These are phyloP conservation scores for Penicillium crystallinum DNA, from an alignment of 495 filamentous ascomycete genomes.

Conservation along the genomic window DNA sequence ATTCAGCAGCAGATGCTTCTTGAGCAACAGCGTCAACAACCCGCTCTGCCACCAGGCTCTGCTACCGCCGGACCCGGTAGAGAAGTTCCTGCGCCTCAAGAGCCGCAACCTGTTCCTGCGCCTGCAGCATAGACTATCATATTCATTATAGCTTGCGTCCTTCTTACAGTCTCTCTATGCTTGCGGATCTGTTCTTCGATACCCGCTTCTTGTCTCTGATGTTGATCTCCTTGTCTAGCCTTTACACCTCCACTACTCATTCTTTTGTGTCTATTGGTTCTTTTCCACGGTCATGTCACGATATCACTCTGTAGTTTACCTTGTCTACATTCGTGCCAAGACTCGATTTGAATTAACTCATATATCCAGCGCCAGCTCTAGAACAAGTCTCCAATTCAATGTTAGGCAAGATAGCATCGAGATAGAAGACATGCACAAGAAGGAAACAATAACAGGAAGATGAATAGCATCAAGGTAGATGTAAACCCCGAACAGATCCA, in stretches of 20 bases:
- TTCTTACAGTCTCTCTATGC: neutral
- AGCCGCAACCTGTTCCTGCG: slow-evolving; percentile 22
- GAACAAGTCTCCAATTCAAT: neutral
- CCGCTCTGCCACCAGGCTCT: slow-evolving; percentile 36
- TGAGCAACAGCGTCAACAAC: slow-evolving; percentile 32
- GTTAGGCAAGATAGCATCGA: neutral
- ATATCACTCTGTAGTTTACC: slow-evolving; percentile 21
- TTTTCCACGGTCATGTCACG: slow-evolving; percentile 13
- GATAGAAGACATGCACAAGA: neutral
- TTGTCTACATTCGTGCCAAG: slow-evolving; percentile 6
- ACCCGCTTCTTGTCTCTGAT: slow-evolving; percentile 6
- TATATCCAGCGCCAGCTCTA: neutral
- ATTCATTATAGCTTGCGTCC: neutral
- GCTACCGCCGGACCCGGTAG: slow-evolving; percentile 39
- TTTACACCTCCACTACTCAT: slow-evolving; percentile 2
- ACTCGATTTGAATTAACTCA: neutral
- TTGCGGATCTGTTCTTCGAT: slow-evolving; percentile 11
- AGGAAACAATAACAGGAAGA: neutral
- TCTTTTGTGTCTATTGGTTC: neutral
- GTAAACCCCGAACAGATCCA: neutral
- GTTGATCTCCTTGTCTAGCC: slow-evolving; percentile 2
- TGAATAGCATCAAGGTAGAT: neutral
- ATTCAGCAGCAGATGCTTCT: slow-evolving; percentile 41
- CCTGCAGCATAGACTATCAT: slow-evolving; percentile 27
- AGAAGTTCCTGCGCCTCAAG: slow-evolving; percentile 19